Conservation (phyloP, 805 yeast genomes). For the Blastobotrys attinorum region DNA sequence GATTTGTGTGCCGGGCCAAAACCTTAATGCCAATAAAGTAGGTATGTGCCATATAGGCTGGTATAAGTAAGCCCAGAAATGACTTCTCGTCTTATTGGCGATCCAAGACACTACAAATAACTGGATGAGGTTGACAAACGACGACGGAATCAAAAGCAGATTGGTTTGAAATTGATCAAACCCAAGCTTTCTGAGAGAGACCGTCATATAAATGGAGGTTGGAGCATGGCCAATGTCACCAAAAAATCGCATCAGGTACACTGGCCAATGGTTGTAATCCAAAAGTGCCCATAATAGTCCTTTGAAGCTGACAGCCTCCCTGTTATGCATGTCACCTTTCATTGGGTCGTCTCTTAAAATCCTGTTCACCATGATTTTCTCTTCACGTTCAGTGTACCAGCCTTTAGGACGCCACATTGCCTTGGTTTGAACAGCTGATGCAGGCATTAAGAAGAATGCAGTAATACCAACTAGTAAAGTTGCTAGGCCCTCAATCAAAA, state of each 20-base stretch:
- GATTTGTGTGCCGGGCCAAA: conserved; percentile 17
- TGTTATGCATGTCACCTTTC: conserved; percentile 56
- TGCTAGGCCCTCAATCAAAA: conserved; percentile 49
- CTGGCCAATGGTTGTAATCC: conserved; percentile 51
- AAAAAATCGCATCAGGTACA: conserved; percentile 41
- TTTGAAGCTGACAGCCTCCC: conserved; percentile 40
- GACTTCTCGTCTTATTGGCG: conserved; percentile 8
- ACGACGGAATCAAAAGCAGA: conserved; percentile 36
- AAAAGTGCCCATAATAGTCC: conserved; percentile 34
- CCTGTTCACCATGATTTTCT: conserved; percentile 48
- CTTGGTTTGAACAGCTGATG: conserved; percentile 45
- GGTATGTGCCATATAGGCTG: conserved; percentile 22
- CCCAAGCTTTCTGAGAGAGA: conserved; percentile 42
- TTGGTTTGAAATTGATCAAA: conserved; percentile 47
- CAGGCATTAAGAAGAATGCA: conserved; percentile 41
- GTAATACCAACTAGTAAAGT: conserved; percentile 44
- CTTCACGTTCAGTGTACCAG: conserved; percentile 48
- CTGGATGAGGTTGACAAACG: conserved; percentile 10
- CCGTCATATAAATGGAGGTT: conserved; percentile 38
- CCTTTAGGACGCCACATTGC: conserved; percentile 39
- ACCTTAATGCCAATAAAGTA: conserved; percentile 3
- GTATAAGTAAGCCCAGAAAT: conserved; percentile 36
- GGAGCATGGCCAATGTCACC: conserved; percentile 34
- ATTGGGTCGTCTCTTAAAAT: conserved; percentile 55
- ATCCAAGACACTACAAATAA: conserved; percentile 12